Evolutionary conservation across 2,329 filamentous ascomycete species (phyloP).

Genomic region (Talaromyces pinophilus): DNA sequence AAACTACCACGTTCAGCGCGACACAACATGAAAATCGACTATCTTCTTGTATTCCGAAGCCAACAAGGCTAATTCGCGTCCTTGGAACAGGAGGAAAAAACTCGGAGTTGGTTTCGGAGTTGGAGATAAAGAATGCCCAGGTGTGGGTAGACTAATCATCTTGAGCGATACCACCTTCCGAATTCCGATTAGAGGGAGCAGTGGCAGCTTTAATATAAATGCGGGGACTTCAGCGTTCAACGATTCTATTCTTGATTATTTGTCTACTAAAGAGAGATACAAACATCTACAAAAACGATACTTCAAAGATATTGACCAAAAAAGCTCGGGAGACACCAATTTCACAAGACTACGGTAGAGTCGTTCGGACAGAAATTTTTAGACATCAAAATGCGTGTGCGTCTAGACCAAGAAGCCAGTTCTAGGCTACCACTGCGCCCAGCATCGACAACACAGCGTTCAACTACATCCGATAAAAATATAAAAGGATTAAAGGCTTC

Average conservation of each 20-base stretch:
- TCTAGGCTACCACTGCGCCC: constrained; percentile 13
- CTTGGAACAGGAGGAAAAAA: background rate
- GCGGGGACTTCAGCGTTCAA: background rate
- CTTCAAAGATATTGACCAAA: too few species aligned
- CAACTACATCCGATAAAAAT: background rate
- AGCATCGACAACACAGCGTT: background rate
- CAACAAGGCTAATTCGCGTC: background rate
- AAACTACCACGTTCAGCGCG: background rate
- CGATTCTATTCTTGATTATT: too few species aligned
- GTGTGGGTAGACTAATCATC: background rate
- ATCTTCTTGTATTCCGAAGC: background rate
- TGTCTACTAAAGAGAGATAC: background rate
- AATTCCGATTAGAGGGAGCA: background rate
- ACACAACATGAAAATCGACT: too few species aligned
- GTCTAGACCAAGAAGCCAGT: background rate
- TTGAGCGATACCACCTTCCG: constrained; percentile 18
- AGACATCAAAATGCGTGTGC: constrained; percentile 11
- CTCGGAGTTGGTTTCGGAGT: background rate
- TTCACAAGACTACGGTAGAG: background rate
- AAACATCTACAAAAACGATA: background rate
- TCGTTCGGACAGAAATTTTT: background rate
- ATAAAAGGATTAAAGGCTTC: constrained; percentile 17
- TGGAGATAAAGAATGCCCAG: constrained; percentile 1
- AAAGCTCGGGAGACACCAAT: background rate
- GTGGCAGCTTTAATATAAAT: background rate